Conservation (phyloP, 2,329 filamentous ascomycete species). For the Blastomyces percursus region DNA sequence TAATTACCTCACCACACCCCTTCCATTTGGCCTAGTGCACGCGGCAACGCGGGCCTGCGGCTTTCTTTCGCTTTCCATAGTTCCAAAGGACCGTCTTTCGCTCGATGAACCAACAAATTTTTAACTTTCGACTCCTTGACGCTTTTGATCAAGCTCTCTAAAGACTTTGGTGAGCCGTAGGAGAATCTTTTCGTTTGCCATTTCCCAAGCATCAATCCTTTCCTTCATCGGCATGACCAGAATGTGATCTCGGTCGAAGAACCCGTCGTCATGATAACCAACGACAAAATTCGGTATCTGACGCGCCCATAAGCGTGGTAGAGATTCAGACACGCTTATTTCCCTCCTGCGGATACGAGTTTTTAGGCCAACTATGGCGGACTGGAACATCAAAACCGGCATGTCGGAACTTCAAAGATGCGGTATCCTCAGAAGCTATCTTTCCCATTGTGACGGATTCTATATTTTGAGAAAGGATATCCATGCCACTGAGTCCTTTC, state of each 20-base stretch:
- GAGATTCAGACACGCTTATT: constrained; percentile 31
- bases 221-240: constrained; percentile 28
- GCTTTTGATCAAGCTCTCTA: constrained; percentile 5
- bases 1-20: neutral
- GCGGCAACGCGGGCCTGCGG: constrained; percentile 2
- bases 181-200: constrained; percentile 23
- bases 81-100: constrained; percentile 3
- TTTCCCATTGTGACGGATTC: neutral
- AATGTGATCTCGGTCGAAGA: constrained; percentile 34
- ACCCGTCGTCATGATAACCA: constrained; percentile 37
- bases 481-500: neutral
- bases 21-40: constrained; percentile 8
- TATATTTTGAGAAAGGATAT: neutral
- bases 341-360: constrained; percentile 33
- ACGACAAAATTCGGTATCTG: constrained; percentile 44
- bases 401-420: constrained; percentile 2
- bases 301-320: constrained; percentile 40
- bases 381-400: constrained; percentile 25
- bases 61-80: neutral
- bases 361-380: constrained; percentile 43
- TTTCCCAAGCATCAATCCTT: constrained; percentile 35
- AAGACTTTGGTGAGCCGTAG: constrained; percentile 4
- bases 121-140: neutral
- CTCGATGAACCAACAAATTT: constrained; percentile 4
- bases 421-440: neutral